Conservation (phyloP, 164 flowering plant species). For the Aristolochia californica region DNA sequence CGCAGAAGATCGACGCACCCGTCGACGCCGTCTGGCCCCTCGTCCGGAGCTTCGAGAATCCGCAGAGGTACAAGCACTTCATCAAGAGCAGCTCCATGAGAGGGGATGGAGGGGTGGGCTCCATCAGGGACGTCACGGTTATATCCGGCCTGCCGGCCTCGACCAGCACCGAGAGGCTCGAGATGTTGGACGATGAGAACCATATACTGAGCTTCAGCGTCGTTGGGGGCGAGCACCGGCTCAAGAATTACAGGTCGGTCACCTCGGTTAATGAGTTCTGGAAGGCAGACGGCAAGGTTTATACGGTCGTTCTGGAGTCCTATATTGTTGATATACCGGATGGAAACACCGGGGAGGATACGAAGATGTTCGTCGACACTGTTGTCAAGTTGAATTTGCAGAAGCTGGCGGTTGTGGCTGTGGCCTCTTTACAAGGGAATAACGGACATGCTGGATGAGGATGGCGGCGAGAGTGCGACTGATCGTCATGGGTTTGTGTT, state of each 20-base stretch:
- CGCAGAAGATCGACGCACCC: constrained; percentile 52
- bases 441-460: no score
- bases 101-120: constrained; percentile 61
- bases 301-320: constrained; percentile 63
- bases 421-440: constrained; percentile 19
- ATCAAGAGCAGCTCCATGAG: constrained; percentile 50
- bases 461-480: no score
- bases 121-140: constrained; percentile 57
- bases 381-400: constrained; percentile 64
- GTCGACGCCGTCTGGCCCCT: constrained; percentile 60
- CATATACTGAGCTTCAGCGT: constrained; percentile 62
- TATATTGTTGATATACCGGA: constrained; percentile 72
- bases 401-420: constrained; percentile 51
- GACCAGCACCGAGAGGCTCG: constrained; percentile 65
- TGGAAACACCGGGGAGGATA: constrained; percentile 70
- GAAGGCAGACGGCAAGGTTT: constrained; percentile 27
- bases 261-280: constrained; percentile 53
- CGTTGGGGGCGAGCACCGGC: constrained; percentile 68
- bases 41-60: constrained; percentile 56
- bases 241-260: constrained; percentile 51
- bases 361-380: constrained; percentile 68
- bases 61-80: constrained; percentile 75
- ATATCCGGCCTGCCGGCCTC: constrained; percentile 76
- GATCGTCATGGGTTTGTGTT: no score
- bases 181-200: constrained; percentile 58